Conservation (phyloP, 352 stramenopile species). For the Phytophthora pluvialis region DNA sequence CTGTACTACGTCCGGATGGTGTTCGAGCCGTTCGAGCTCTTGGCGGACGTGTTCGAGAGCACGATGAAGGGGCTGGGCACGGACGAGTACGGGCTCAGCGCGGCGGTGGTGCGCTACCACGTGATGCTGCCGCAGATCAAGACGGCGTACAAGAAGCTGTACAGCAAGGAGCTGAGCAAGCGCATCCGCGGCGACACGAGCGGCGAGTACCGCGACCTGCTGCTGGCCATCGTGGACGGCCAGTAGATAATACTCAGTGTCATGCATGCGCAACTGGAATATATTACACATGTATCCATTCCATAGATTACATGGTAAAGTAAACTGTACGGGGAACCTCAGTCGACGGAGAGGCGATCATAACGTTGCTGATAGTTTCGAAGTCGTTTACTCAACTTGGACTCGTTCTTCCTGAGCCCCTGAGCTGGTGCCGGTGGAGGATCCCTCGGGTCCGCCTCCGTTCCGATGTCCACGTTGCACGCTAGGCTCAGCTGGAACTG, state of each 20-base stretch:
- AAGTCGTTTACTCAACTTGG: no score
- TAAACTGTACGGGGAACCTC: no score
- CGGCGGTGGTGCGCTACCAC: constrained; percentile 77
- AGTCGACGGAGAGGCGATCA: no score
- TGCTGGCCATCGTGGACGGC: constrained; percentile 57
- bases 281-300: background rate
- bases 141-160: constrained; percentile 70
- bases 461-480: no score
- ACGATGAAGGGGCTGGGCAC: constrained; percentile 74
- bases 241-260: constrained; percentile 8
- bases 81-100: constrained; percentile 64
- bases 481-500: no score
- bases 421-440: no score
- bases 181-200: constrained; percentile 76
- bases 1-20: constrained; percentile 53
- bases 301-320: no score
- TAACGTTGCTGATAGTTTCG: no score
- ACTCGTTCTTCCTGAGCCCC: no score
- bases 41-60: constrained; percentile 64
- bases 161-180: constrained; percentile 68
- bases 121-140: constrained; percentile 67
- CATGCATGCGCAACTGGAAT: background rate
- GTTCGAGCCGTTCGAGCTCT: constrained; percentile 55
- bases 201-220: constrained; percentile 62
- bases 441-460: no score